Evolutionary conservation across 129 eudicot genomes (phyloP).

Genomic region (Tanacetum coccineum): DNA sequence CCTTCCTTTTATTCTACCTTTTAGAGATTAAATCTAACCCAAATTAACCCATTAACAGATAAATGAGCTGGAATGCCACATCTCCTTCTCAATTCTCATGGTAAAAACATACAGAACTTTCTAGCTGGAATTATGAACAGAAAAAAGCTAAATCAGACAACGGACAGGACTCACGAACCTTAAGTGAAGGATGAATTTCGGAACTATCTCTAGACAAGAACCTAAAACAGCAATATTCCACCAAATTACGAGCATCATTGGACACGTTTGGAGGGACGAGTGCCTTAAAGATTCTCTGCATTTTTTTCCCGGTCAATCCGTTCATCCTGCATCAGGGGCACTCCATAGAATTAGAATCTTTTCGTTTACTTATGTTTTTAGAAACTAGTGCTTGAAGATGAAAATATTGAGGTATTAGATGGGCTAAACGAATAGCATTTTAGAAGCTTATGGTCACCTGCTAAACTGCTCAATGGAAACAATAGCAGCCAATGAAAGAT

Average conservation of each 20-base stretch:
- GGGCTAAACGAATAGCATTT: neutral
- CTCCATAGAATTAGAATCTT: conserved; percentile 23
- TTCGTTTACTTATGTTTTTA: neutral
- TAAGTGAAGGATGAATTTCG: conserved; percentile 65
- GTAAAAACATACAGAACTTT: neutral
- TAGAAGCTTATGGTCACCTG: conserved; percentile 49
- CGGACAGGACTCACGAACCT: conserved; percentile 36
- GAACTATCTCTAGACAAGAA: conserved; percentile 74
- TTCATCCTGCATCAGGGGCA: conserved; percentile 70
- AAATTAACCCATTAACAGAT: too few species aligned
- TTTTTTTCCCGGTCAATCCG: conserved; percentile 66
- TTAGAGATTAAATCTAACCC: too few species aligned
- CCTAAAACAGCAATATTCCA: conserved; percentile 84
- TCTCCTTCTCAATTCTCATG: neutral
- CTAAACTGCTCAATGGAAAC: conserved; percentile 94
- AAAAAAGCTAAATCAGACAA: neutral
- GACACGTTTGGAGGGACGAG: conserved; percentile 52
- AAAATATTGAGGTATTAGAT: neutral
- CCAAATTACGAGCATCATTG: conserved; percentile 65
- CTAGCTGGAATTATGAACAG: conserved; percentile 6
- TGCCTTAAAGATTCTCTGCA: conserved; percentile 70
- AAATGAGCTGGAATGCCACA: neutral
- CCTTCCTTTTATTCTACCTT: neutral
- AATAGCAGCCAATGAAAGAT: conserved; percentile 83
- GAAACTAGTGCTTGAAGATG: neutral